phyloP scores from a whole-genome alignment of 2,329 filamentous ascomycete species.

The Fusarium sp. region DNA sequence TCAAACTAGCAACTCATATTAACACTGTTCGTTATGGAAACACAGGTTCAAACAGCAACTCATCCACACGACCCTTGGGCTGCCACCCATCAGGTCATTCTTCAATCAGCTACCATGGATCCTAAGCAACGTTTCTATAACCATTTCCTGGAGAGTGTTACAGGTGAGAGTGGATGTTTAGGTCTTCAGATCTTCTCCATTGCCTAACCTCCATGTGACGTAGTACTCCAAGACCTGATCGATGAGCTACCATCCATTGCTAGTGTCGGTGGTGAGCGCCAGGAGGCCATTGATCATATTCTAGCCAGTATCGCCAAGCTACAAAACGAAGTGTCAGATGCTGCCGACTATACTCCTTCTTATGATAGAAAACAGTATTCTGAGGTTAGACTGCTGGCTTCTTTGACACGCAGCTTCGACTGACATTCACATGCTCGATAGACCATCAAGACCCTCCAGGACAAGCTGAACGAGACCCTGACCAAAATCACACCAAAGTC shows the following conservation, averaged over 20 bases:
- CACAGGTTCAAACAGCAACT: constrained; percentile 37
- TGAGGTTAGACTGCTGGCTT: constrained; percentile 64
- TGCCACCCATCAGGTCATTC: constrained; percentile 41
- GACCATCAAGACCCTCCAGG: constrained; percentile 83
- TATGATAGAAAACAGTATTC: constrained; percentile 91
- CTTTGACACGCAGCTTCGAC: background rate
- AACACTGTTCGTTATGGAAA: constrained; percentile 41
- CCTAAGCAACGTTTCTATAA: constrained; percentile 84
- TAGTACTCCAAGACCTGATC: constrained; percentile 83
- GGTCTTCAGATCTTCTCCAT: background rate
- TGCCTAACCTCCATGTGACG: constrained; percentile 7
- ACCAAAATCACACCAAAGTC: constrained; percentile 77
- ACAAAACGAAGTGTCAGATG: constrained; percentile 87
- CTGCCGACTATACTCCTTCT: constrained; percentile 82
- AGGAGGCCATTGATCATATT: constrained; percentile 83
- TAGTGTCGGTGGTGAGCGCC: constrained; percentile 75
- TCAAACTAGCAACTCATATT: constrained; percentile 23
- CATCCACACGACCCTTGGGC: constrained; percentile 38
- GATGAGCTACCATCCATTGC: constrained; percentile 72
- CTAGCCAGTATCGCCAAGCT: constrained; percentile 83
- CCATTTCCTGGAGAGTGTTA: constrained; percentile 82
- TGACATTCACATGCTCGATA: constrained; percentile 50
- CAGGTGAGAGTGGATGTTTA: constrained; percentile 62
- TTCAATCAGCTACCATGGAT: constrained; percentile 49
- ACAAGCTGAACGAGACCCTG: constrained; percentile 79